Percentiles rank a stretch among this genome's conserved stretches.
phyloP scores from a whole-genome alignment of 106 monocot genomes.

The Dendrobium nobile region DNA sequence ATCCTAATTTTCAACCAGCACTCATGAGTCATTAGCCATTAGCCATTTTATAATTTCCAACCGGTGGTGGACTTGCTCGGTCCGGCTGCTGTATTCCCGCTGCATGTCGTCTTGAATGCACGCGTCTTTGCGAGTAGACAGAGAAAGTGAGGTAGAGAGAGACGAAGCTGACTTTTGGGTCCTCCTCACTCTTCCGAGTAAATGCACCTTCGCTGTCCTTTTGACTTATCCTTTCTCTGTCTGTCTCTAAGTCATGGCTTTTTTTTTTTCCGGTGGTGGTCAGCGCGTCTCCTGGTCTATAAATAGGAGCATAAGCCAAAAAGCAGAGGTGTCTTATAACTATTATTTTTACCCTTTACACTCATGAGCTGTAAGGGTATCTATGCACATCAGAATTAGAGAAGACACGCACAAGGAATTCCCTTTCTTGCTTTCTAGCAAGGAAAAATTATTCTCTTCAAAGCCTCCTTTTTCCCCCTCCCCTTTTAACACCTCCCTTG shows the following conservation, averaged over 20 bases:
- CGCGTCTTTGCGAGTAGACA: background rate
- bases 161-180: background rate
- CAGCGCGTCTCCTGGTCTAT: conserved; percentile 2
- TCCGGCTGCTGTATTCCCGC: background rate
- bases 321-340: background rate
- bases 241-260: background rate
- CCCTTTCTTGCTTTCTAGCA: background rate
- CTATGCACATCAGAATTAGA: background rate
- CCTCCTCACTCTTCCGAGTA: background rate
- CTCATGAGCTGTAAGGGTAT: background rate
- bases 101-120: background rate
- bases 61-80: no score
- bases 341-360: background rate
- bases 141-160: background rate
- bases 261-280: background rate
- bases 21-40: no score
- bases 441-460: background rate
- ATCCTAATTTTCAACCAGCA: no score
- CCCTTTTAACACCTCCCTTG: background rate
- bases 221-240: background rate
- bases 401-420: background rate
- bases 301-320: background rate
- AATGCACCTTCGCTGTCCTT: conserved; percentile 13
- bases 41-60: no score
- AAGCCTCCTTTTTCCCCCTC: background rate